Evolutionary conservation across 1,284 basidiomycete genomes (phyloP), one percentile per base, ranked within the genome.

Genomic region (Trichosporon inkin): DNA sequence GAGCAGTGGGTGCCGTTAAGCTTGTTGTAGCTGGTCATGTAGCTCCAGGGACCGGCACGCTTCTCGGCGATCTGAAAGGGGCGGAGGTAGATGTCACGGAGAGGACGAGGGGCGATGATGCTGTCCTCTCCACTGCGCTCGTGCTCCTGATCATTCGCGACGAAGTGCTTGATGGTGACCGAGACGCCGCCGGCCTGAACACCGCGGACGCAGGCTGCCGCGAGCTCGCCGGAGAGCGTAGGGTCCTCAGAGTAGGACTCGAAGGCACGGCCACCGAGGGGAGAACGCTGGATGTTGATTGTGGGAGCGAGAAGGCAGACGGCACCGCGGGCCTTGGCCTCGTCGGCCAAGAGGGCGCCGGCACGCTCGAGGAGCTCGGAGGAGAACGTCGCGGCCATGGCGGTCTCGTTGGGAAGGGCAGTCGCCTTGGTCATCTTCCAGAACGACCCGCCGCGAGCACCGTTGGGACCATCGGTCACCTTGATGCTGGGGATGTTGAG

Each of bases 1-100:
- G 85, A 86, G 24, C 80, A 82, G 68, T 92, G 89, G 0, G 80
- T 83, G 0, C 89, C 89, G 69, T 85, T 85, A 41, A 85, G 71
- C 11, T 81, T 80, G 67, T 84, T 84, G 68, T 84, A 84, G 19
- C 72, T 70, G 4, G 72, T 68, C 72, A 74, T 72, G 60, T 66
- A 66, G 19, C 63, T 58, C 77, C 79, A 79, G 11, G 83, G 82
- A 2, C 66, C 49, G 40, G 71, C 53, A 59, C 85, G 80, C 71
- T 87, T 87, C 74, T 88, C 83, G 0, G 88, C 86, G 44, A 92
- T 81, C 86, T 90, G 89, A 80, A 92, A 92, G 0, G 87, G 86
- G 79, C 64, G 59, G 47, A 91, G 81, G 75, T 92, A 92, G 47
- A 92, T 82, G 72, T 92, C 90, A 22, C 89, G 82, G 28, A 92